Evolutionary conservation across 192 early-diverging fungal species (phyloP).

Genomic region (Mortierella hygrophila): DNA sequence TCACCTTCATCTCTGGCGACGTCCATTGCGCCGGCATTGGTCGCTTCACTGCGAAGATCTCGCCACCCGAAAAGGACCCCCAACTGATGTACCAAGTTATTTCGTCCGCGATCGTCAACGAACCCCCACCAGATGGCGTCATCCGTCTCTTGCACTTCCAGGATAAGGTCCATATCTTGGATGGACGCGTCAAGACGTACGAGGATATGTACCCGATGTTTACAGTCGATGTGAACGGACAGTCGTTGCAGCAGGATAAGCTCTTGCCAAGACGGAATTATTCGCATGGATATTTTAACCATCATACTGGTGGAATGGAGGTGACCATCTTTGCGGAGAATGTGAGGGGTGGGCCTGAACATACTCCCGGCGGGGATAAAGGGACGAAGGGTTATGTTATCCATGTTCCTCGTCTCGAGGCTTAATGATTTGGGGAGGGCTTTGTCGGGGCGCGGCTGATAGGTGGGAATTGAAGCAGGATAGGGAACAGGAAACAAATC

Average conservation of each 20-base stretch:
- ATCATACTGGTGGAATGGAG: conserved; percentile 29
- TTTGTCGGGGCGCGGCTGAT: background rate
- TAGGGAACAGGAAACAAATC: background rate
- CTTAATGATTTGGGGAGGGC: background rate
- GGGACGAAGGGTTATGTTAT: conserved; percentile 45
- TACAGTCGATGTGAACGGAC: conserved; percentile 59
- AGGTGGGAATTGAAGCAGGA: background rate
- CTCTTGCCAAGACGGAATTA: conserved; percentile 55
- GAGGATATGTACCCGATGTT: conserved; percentile 67
- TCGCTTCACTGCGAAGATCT: conserved; percentile 47
- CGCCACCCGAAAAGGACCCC: conserved; percentile 70
- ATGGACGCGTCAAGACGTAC: conserved; percentile 48
- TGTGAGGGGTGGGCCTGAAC: conserved; percentile 45
- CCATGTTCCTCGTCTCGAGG: conserved; percentile 45
- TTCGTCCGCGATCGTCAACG: conserved; percentile 85
- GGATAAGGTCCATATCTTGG: conserved; percentile 49
- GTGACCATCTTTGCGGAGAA: conserved; percentile 55
- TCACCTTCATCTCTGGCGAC: conserved; percentile 89
- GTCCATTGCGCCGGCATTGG: conserved; percentile 67
- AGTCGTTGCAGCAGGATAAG: conserved; percentile 44
- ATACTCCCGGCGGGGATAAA: conserved; percentile 35
- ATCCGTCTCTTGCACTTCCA: conserved; percentile 52
- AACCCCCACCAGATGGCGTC: conserved; percentile 49
- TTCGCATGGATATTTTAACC: conserved; percentile 39
- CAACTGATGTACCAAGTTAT: conserved; percentile 86